Evolutionary conservation across 192 early-diverging fungal species (phyloP).

Genomic region (Thamnidium elegans): DNA sequence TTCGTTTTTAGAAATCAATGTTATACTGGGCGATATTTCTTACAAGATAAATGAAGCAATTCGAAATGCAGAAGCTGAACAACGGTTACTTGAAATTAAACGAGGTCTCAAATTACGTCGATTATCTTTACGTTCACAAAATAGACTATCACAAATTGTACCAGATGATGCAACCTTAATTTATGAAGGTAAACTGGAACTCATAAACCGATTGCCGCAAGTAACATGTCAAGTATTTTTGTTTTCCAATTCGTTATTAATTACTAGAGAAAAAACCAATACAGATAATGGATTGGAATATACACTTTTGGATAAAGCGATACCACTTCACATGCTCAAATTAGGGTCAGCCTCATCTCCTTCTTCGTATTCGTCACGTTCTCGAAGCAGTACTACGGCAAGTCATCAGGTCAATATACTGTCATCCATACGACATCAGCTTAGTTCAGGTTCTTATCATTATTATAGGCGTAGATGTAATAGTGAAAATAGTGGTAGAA

Average conservation of each 20-base stretch:
- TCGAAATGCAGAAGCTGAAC: constrained; percentile 14
- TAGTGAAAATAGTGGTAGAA: no score
- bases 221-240: constrained; percentile 13
- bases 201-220: background rate
- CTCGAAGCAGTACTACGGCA: background rate
- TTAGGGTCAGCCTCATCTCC: background rate
- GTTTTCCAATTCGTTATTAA: constrained; percentile 6
- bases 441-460: background rate
- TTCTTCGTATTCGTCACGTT: background rate
- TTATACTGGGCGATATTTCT: constrained; percentile 3
- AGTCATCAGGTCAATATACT: background rate
- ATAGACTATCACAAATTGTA: background rate
- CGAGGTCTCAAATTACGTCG: background rate
- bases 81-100: constrained; percentile 7
- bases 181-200: constrained; percentile 3
- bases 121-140: background rate
- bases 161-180: constrained; percentile 7
- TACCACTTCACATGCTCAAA: constrained; percentile 14
- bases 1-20: background rate
- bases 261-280: background rate
- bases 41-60: constrained; percentile 20
- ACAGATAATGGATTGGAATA: background rate
- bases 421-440: constrained; percentile 4
- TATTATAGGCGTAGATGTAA: background rate
- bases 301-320: constrained; percentile 4